These are phyloP conservation scores for Fraxinus latifolia DNA, from an alignment of 305 asterid species.

Conservation along the genomic window DNA sequence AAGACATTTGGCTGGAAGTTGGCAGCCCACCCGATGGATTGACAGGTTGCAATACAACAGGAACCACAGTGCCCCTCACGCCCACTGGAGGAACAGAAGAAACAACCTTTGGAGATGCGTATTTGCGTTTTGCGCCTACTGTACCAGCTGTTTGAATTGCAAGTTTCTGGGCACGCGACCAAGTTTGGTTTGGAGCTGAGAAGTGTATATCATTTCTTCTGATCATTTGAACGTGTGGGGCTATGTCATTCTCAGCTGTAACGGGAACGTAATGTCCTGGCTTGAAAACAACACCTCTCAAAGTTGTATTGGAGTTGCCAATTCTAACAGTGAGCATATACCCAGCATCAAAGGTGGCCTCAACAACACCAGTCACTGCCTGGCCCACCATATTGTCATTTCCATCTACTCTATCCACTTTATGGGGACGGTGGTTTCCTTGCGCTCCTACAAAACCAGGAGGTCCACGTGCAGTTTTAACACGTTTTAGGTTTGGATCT, in stretches of 20 bases:
- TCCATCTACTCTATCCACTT: constrained; percentile 26
- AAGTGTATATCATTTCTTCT: constrained; percentile 39
- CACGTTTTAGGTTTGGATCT: constrained; percentile 51
- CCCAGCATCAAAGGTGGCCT: constrained; percentile 87
- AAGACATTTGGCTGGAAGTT: constrained; percentile 28
- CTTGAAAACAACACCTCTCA: constrained; percentile 83
- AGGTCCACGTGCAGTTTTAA: constrained; percentile 40
- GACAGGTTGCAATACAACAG: constrained; percentile 68
- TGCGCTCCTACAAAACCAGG: constrained; percentile 45
- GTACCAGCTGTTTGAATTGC: constrained; percentile 25
- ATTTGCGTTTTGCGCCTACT: constrained; percentile 37
- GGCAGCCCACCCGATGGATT: constrained; percentile 37
- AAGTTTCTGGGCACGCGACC: constrained; percentile 34
- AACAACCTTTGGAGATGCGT: constrained; percentile 28
- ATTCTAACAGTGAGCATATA: constrained; percentile 67
- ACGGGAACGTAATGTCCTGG: constrained; percentile 73
- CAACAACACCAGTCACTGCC: constrained; percentile 73
- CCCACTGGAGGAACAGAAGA: constrained; percentile 53
- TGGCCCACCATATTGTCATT: constrained; percentile 61
- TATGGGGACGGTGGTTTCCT: constrained; percentile 33
- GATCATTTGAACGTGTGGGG: constrained; percentile 74
- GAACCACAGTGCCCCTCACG: constrained; percentile 61
- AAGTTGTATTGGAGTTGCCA: constrained; percentile 55
- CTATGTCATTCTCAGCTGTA: constrained; percentile 69
- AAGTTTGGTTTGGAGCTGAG: constrained; percentile 39